Conservation (phyloP, 2,329 filamentous ascomycete genomes). For the Fusarium sp. region DNA sequence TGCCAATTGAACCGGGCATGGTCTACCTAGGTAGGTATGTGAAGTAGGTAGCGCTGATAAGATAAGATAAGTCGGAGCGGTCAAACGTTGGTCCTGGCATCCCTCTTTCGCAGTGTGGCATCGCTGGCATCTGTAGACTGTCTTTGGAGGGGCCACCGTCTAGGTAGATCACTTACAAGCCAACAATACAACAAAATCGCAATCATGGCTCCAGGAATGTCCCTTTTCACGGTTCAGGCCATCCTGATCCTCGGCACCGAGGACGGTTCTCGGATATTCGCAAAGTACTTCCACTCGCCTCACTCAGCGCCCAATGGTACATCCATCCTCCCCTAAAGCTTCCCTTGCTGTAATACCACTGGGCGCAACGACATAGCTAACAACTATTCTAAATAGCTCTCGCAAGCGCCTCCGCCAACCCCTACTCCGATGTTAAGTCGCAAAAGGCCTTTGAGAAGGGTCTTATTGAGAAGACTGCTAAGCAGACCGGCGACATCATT, state of each 20-base stretch:
- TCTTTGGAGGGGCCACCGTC: slow-evolving; percentile 51
- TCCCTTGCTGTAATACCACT: slow-evolving; percentile 30
- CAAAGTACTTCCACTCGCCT: slow-evolving; percentile 87
- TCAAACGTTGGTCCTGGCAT: slow-evolving; percentile 51
- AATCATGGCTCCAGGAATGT: slow-evolving; percentile 79
- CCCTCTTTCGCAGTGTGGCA: slow-evolving; percentile 41
- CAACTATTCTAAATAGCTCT: slow-evolving; percentile 45
- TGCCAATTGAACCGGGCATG: slow-evolving; percentile 17
- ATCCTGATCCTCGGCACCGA: slow-evolving; percentile 85
- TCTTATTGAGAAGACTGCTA: slow-evolving; percentile 93
- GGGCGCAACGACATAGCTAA: slow-evolving; percentile 49
- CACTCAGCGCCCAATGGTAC: slow-evolving; percentile 61
- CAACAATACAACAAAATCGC: slow-evolving; percentile 36
- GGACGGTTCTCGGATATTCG: slow-evolving; percentile 90
- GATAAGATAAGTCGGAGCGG: slow-evolving; percentile 44
- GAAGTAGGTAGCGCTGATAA: not conserved
- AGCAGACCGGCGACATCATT: slow-evolving; percentile 95
- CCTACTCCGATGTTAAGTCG: slow-evolving; percentile 90
- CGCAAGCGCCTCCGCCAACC: slow-evolving; percentile 72
- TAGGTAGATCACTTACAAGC: slow-evolving; percentile 38
- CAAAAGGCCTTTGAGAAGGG: slow-evolving; percentile 98
- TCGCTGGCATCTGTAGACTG: slow-evolving; percentile 50
- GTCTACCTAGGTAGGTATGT: too few relatives aligned
- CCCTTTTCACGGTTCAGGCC: slow-evolving; percentile 81
- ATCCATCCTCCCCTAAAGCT: slow-evolving; percentile 37